Percentiles rank a stretch among this genome's conserved stretches.
Evolutionary conservation across 2,329 filamentous ascomycete species (phyloP).

Genomic region (Blastomyces emzantsi): DNA sequence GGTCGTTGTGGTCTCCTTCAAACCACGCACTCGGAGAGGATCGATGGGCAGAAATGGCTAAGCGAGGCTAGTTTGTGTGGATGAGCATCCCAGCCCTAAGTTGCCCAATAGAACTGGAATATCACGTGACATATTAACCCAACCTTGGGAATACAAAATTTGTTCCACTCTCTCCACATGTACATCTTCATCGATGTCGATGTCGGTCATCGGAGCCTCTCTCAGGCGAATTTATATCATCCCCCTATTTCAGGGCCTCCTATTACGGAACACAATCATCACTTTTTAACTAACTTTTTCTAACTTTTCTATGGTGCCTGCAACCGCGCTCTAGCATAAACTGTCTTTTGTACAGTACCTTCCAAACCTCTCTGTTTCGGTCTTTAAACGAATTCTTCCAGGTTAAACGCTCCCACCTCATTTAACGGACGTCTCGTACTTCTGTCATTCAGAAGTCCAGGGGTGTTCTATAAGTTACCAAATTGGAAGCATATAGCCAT

Average conservation of each 20-base stretch:
- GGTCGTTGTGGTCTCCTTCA: constrained; percentile 28
- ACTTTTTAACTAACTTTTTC: not conserved
- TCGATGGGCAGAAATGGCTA: constrained; percentile 26
- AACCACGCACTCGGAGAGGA: constrained; percentile 31
- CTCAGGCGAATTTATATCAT: not conserved
- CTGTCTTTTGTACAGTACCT: not conserved
- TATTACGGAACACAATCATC: not conserved
- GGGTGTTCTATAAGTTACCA: not conserved
- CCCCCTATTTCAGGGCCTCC: not conserved
- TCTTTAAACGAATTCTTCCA: not conserved
- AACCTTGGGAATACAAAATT: too few relatives aligned
- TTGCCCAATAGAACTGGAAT: constrained; percentile 20
- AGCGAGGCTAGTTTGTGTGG: constrained; percentile 36
- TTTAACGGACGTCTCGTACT: too few relatives aligned
- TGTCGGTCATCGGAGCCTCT: not conserved
- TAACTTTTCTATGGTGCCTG: not conserved
- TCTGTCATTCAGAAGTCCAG: not conserved
- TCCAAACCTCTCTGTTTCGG: not conserved
- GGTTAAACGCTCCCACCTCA: too few relatives aligned
- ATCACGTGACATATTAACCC: constrained; percentile 22
- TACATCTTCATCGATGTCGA: not conserved
- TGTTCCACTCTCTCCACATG: not conserved
- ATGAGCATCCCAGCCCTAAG: constrained; percentile 34
- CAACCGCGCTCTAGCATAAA: not conserved
- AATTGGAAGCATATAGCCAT: not conserved